Evolutionary conservation across 352 stramenopile species (phyloP).

Genomic region (Thalassiosira pacifica): DNA sequence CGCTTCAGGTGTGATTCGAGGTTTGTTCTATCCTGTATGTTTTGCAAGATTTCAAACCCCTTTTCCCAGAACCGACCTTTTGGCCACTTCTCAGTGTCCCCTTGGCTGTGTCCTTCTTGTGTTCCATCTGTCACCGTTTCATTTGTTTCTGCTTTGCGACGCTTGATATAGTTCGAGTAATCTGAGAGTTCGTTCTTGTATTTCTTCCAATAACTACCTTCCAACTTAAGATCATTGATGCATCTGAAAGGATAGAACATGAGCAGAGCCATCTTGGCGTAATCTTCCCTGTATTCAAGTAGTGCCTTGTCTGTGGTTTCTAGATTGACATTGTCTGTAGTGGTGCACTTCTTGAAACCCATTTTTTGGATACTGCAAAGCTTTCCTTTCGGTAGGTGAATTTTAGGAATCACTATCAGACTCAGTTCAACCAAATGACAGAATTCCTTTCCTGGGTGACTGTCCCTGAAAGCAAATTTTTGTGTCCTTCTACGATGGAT

Average conservation of each 20-base stretch:
- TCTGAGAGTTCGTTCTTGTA: slow-evolving; percentile 8
- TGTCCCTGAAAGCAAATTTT: background rate
- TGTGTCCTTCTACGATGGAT: too few species aligned
- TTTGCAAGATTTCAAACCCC: slow-evolving; percentile 47
- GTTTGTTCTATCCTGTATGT: slow-evolving; percentile 21
- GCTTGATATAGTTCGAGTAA: background rate
- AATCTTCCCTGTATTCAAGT: slow-evolving; percentile 39
- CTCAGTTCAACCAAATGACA: background rate
- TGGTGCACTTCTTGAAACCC: background rate
- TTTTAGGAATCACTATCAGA: background rate
- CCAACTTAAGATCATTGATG: background rate
- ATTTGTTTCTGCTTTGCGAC: background rate
- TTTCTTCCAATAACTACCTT: slow-evolving; percentile 27
- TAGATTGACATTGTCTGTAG: background rate
- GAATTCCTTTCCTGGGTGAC: background rate
- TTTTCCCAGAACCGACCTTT: slow-evolving; percentile 38
- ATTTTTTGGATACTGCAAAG: background rate
- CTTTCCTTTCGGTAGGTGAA: background rate
- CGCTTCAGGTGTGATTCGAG: too few species aligned
- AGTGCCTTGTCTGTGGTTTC: too few species aligned
- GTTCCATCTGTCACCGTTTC: too few species aligned
- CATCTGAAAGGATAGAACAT: slow-evolving; percentile 38
- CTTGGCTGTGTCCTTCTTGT: too few species aligned
- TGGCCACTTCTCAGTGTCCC: too few species aligned
- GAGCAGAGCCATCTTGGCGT: slow-evolving; percentile 43